phyloP scores from a whole-genome alignment of 2,329 filamentous ascomycete species.

The Calonectria henricotiae region DNA sequence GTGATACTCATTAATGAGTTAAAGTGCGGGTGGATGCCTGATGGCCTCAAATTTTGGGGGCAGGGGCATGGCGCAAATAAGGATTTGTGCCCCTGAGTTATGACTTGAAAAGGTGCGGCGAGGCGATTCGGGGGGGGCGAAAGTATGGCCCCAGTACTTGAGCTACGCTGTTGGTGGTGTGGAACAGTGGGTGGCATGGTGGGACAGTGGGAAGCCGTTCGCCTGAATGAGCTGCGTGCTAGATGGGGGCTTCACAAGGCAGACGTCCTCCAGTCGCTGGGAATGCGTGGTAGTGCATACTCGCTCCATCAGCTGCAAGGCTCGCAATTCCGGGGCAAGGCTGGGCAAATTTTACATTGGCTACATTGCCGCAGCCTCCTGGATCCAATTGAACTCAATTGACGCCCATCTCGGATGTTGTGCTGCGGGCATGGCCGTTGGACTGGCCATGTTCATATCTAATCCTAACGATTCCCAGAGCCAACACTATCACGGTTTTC shows the following conservation, averaged over 20 bases:
- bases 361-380: conserved; percentile 23
- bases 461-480: conserved; percentile 47
- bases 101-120: neutral
- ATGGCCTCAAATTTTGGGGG: conserved; percentile 15
- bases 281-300: conserved; percentile 52
- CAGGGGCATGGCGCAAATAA: conserved; percentile 11
- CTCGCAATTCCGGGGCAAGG: conserved; percentile 40
- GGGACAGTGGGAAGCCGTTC: conserved; percentile 32
- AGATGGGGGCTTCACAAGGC: conserved; percentile 46
- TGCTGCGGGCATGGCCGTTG: conserved; percentile 9
- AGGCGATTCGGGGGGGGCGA: conserved; percentile 14
- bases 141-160: conserved; percentile 29
- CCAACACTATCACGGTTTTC: conserved; percentile 38
- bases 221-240: conserved; percentile 34
- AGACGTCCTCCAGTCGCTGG: conserved; percentile 48
- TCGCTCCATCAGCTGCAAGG: conserved; percentile 48
- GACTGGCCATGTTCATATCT: conserved; percentile 44
- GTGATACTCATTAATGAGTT: conserved; percentile 38
- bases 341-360: conserved; percentile 43
- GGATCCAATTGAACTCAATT: conserved; percentile 51
- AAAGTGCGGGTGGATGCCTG: neutral
- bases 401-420: neutral
- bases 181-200: conserved; percentile 25
- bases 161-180: conserved; percentile 26
- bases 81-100: conserved; percentile 30